Percentiles rank a stretch among this genome's conserved stretches.
Conservation (phyloP, 495 filamentous ascomycete genomes). For the Aspergillus saccharolyticus region DNA sequence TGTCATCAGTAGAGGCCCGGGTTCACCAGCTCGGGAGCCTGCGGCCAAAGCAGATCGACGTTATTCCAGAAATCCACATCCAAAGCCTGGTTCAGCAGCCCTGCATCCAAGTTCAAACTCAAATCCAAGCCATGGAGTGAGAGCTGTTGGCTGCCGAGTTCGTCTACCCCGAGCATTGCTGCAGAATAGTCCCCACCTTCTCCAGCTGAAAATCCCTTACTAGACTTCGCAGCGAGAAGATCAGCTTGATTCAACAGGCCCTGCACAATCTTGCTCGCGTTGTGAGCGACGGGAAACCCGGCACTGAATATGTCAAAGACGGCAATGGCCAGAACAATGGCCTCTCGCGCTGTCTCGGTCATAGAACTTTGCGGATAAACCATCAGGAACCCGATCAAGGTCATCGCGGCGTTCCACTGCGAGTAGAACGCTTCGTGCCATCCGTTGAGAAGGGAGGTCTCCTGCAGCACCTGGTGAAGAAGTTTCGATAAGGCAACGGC, state of each 20-base stretch:
- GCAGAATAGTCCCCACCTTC: too few relatives aligned
- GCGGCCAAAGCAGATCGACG: too few relatives aligned
- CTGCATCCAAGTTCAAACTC: too few relatives aligned
- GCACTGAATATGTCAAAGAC: slow-evolving; percentile 4
- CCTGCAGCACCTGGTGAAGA: neutral
- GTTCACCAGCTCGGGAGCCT: too few relatives aligned
- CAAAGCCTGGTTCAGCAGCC: too few relatives aligned
- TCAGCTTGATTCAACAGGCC: neutral
- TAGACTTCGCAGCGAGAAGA: neutral
- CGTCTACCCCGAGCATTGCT: too few relatives aligned
- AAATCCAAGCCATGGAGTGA: too few relatives aligned
- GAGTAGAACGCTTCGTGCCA: slow-evolving; percentile 7
- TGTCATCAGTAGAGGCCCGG: too few relatives aligned
- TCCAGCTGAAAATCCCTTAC: too few relatives aligned
- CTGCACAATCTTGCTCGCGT: neutral
- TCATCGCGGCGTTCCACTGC: slow-evolving; percentile 7
- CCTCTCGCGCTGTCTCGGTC: neutral
- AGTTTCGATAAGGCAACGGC: neutral
- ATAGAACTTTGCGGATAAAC: neutral
- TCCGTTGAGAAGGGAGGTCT: slow-evolving; percentile 1
- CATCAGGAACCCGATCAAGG: slow-evolving; percentile 2
- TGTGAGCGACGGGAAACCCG: slow-evolving; percentile 2
- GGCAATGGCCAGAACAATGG: neutral
- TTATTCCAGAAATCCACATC: too few relatives aligned
- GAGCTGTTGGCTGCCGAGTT: too few relatives aligned